Evolutionary conservation across 2,329 filamentous ascomycete genomes (phyloP), one percentile per base, ranked within the genome.

Genomic region (Trichoderma cornu-damae): DNA sequence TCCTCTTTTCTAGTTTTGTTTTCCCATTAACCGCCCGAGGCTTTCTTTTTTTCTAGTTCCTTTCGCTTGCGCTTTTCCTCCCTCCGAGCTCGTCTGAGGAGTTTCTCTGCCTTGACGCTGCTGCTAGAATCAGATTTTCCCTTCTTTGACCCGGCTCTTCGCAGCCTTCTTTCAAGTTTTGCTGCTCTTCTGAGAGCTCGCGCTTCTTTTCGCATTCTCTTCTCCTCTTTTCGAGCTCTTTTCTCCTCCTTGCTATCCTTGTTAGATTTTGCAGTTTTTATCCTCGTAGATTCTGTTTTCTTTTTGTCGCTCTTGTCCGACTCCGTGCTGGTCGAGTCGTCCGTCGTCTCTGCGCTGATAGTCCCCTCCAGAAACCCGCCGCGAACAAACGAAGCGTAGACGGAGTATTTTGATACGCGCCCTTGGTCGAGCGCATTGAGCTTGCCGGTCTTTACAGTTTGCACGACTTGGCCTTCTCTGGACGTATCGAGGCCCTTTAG

Each of bases 301-400:
- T 70, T 70, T 11, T 77, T 65, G 32, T 62, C 62, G 3, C 60
- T 63, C 9, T 65, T 62, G 14, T 68, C 58, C 4, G 60, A 58
- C 5, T 49, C 65, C 6, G 65, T 62, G 12, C 65, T 66, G 1
- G 67, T 67, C 7, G 64, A 59, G 6, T 61, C 65, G 28, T 65
- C 65, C 65, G 66, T 63, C 56, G 64, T 48, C 8, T 67, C 51
- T 11, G 64, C 63, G 12, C 66, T 66, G 32, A 90, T 72, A 2
- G 90, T 95, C 2, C 92, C 91, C 38, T 83, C 77, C 57, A 97
- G 77, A 20, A 84, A 77, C 55, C 91, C 88, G 7, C 94, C 94
- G 61, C 82, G 84, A 22, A 97, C 90, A 69, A 99, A 97, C 50
- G 85, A 87, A 7, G 86, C 82, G 69, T 96, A 96, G 6, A 97